Conservation (phyloP, 768 basidiomycete species). For the Termitomyces sp. region DNA sequence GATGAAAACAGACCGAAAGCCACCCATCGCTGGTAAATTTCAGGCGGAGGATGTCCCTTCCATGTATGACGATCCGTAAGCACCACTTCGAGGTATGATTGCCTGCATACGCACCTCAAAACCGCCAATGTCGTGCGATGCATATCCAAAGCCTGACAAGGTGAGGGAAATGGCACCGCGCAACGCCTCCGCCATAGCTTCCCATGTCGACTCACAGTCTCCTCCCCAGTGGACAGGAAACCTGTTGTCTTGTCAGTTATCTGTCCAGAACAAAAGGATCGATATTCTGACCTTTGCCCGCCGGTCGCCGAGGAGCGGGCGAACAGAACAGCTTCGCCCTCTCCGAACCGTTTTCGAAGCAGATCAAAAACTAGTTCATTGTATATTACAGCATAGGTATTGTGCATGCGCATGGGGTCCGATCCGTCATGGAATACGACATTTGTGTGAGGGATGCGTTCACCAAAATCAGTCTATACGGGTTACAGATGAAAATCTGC, state of each 20-base stretch:
- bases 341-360: constrained; percentile 52
- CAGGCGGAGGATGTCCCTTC: constrained; percentile 59
- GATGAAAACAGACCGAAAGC: constrained; percentile 74
- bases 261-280: not conserved
- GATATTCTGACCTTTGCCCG: constrained; percentile 46
- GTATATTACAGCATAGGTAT: constrained; percentile 63
- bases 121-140: constrained; percentile 73
- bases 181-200: constrained; percentile 73
- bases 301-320: constrained; percentile 65
- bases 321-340: constrained; percentile 63
- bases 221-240: constrained; percentile 61
- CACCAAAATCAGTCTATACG: constrained; percentile 66
- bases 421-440: constrained; percentile 62
- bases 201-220: constrained; percentile 72
- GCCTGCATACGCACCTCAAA: constrained; percentile 44
- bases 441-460: constrained; percentile 64
- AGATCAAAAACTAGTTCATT: constrained; percentile 66
- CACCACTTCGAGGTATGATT: not conserved
- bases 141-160: constrained; percentile 63
- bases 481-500: not conserved
- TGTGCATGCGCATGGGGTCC: constrained; percentile 67
- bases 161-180: constrained; percentile 64
- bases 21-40: constrained; percentile 72
- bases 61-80: not conserved
- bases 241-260: constrained; percentile 14